A percentile compares a stretch with the other conserved stretches of the same genome.
Evolutionary conservation across 2,329 filamentous ascomycete species (phyloP).

Genomic region (Penicillium paneum): DNA sequence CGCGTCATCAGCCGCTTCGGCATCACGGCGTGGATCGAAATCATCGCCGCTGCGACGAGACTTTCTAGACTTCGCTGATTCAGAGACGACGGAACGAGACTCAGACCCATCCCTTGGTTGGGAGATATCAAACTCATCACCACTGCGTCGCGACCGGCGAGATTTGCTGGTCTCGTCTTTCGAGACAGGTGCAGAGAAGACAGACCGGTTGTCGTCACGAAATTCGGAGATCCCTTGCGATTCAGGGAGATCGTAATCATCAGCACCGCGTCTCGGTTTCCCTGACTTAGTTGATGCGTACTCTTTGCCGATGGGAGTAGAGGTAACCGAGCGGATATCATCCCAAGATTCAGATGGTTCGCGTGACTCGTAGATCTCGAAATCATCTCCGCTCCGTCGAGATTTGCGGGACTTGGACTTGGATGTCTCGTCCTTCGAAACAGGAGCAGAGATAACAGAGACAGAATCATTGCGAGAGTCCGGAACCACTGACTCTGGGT

Average conservation of each 20-base stretch:
- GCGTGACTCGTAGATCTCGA: neutral
- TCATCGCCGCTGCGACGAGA: conserved; percentile 22
- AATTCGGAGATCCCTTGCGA: neutral
- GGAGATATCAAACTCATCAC: conserved; percentile 1
- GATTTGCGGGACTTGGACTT: conserved; percentile 4
- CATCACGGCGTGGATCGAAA: conserved; percentile 20
- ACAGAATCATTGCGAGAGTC: conserved; percentile 2
- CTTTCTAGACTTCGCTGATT: conserved; percentile 17
- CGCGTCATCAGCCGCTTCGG: conserved; percentile 5
- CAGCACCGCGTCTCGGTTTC: neutral
- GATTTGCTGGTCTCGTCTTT: conserved; percentile 1
- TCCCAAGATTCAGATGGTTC: neutral
- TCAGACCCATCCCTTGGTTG: neutral
- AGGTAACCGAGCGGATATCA: neutral
- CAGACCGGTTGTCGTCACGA: neutral
- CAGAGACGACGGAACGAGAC: conserved; percentile 23
- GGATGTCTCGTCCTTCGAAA: conserved; percentile 2
- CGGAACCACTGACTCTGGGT: neutral
- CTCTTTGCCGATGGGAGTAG: neutral
- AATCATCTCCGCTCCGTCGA: conserved; percentile 3
- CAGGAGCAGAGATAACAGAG: conserved; percentile 2
- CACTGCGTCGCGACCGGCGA: conserved; percentile 1
- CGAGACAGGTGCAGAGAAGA: neutral
- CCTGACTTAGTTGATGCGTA: neutral
- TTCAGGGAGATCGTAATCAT: neutral